Conservation (phyloP, 371 early-diverging fungal species). For the Synchytrium microbalum region DNA sequence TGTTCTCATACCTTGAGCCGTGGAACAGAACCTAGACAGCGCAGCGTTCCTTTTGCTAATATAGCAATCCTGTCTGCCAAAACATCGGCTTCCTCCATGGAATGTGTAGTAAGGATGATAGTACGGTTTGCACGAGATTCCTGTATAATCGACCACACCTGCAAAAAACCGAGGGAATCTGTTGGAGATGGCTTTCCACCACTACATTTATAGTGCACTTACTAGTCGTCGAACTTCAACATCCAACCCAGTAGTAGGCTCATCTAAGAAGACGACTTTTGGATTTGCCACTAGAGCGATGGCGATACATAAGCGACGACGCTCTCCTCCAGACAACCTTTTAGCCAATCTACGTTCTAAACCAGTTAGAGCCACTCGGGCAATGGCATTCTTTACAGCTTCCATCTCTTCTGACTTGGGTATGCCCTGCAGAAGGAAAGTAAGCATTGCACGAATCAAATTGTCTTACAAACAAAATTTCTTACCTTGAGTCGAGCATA, state of each 20-base stretch:
- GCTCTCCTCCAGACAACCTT: slow-evolving; percentile 49
- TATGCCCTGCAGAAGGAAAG: too few relatives aligned
- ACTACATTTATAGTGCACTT: slow-evolving; percentile 44
- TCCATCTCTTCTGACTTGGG: background rate
- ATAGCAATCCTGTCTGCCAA: slow-evolving; percentile 20
- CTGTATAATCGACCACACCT: too few relatives aligned
- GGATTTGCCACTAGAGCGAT: slow-evolving; percentile 57
- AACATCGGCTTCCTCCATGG: slow-evolving; percentile 72
- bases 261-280: slow-evolving; percentile 48
- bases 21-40: slow-evolving; percentile 13
- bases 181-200: slow-evolving; percentile 31
- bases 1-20: too few relatives aligned
- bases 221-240: slow-evolving; percentile 43
- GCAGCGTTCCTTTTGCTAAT: slow-evolving; percentile 17
- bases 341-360: slow-evolving; percentile 22
- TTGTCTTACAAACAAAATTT: too few relatives aligned
- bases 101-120: slow-evolving; percentile 50
- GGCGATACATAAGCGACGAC: slow-evolving; percentile 56
- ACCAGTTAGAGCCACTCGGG: background rate
- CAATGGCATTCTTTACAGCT: background rate
- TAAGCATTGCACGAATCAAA: too few relatives aligned
- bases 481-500: background rate
- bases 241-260: slow-evolving; percentile 44
- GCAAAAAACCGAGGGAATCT: too few relatives aligned
- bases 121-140: too few relatives aligned